Conservation (phyloP, 2,329 filamentous ascomycete genomes). For the Paracoccidioides brasiliensis region DNA sequence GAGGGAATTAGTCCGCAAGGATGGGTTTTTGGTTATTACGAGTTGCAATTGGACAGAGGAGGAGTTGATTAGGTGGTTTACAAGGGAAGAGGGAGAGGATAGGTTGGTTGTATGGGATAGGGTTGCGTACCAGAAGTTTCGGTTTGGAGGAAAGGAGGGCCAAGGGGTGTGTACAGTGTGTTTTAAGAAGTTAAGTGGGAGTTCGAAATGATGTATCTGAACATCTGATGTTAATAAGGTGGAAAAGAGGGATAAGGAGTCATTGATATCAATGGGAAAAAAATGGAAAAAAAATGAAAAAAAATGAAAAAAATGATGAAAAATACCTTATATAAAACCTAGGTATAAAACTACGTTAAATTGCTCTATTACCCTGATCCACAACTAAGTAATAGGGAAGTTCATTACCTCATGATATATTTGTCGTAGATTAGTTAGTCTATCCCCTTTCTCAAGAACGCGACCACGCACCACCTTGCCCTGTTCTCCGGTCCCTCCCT, state of each 20-base stretch:
- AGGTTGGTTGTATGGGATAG: conserved; percentile 50
- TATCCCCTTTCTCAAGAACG: conserved; percentile 24
- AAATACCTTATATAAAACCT: too few relatives aligned
- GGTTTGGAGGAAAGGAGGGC: conserved; percentile 77
- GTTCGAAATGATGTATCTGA: neutral
- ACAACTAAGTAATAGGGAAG: too few relatives aligned
- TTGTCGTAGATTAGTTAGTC: neutral
- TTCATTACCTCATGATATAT: too few relatives aligned
- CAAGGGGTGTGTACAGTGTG: conserved; percentile 81
- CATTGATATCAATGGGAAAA: neutral
- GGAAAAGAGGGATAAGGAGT: neutral
- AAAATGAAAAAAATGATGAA: too few relatives aligned
- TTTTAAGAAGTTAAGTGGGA: conserved; percentile 44
- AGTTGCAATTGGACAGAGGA: conserved; percentile 97
- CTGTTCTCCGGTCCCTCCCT: conserved; percentile 37
- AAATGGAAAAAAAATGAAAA: too few relatives aligned
- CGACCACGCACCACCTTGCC: conserved; percentile 45
- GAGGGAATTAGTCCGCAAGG: conserved; percentile 52
- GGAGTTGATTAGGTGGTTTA: conserved; percentile 73
- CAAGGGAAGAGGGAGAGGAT: conserved; percentile 20
- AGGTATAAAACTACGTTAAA: too few relatives aligned
- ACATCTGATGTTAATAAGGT: neutral
- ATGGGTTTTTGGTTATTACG: conserved; percentile 70
- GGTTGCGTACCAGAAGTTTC: conserved; percentile 74
- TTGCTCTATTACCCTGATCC: too few relatives aligned